Conservation (phyloP, 2,329 filamentous ascomycete genomes). For the Penicillium sp. region DNA sequence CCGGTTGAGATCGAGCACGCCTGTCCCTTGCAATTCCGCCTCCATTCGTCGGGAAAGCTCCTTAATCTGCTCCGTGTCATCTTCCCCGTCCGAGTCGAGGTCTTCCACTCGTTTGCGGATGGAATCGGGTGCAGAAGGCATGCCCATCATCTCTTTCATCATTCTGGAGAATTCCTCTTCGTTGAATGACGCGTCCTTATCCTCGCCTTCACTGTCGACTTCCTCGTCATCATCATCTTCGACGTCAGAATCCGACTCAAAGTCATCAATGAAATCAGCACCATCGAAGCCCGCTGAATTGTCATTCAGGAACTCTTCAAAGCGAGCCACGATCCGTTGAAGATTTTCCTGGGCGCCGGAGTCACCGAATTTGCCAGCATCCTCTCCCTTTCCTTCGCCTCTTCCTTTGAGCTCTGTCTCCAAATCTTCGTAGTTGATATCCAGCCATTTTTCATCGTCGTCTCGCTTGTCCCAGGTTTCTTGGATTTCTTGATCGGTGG, state of each 20-base stretch:
- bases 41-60: conserved; percentile 46
- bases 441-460: conserved; percentile 86
- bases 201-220: conserved; percentile 62
- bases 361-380: conserved; percentile 42
- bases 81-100: conserved; percentile 50
- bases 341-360: conserved; percentile 56
- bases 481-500: conserved; percentile 69
- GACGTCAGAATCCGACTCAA: conserved; percentile 63
- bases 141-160: conserved; percentile 90
- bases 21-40: conserved; percentile 45
- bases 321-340: conserved; percentile 87
- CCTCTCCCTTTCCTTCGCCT: conserved; percentile 37
- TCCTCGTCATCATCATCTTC: conserved; percentile 53
- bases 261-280: conserved; percentile 65
- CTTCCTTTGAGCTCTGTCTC: conserved; percentile 70
- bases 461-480: conserved; percentile 64
- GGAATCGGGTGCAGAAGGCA: conserved; percentile 45
- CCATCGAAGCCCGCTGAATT: conserved; percentile 78
- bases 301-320: conserved; percentile 87
- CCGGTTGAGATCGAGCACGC: conserved; percentile 41
- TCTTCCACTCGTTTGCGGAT: conserved; percentile 41
- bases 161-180: conserved; percentile 80
- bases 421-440: conserved; percentile 87
- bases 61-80: conserved; percentile 59
- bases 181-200: conserved; percentile 74